Evolutionary conservation across 148 eudicot genomes (phyloP), one percentile per base, ranked within the genome.

Genomic region (Camellia japonica): DNA sequence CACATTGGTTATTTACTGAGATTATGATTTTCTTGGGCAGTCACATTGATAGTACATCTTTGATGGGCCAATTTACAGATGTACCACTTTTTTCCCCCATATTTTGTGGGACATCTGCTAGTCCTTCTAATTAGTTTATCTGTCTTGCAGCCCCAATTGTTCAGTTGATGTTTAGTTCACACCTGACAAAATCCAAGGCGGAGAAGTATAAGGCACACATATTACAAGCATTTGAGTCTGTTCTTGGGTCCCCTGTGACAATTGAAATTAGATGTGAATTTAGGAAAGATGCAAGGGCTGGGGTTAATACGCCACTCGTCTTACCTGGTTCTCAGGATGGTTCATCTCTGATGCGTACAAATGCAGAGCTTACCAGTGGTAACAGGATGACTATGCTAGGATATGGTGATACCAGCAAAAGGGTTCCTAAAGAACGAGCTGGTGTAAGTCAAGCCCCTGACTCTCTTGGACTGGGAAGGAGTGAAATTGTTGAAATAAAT

Each of bases 221-320:
- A 78, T 68, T 95, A 75, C 94, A 87, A 87, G 99, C 99, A 81
- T 93, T 93, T 71, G 99, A 95, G 85, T 85, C 88, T 49, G 93
- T 92, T 82, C 93, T 95, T 44, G 92, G 91, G 41, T 88, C 96
- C 76, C 90, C 97, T 44, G 97, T 95, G 77, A 91, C 90, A 15
- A 85, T 95, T 56, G 99, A 95, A 84, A 90, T 93, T 47, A 85
- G 91, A 86, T 84, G 87, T 83, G 94, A 91, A 79, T 75, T 90
- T 41, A 86, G 88, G 73, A 90, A 80, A 82, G 87, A 75, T 76
- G 65, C 49, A 44, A 79, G 86, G 77, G 68, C 68, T 42, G 87
- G 83, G 49, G 73, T 79, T 78, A 87, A 80, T 56, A 58, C 79
- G 56, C 85, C 87, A 76, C 83, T 89, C 52, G 74, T 80, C 44